Evolutionary conservation across 768 basidiomycete species (phyloP), one percentile per base, ranked within the genome.

Genomic region (Panaeolus cyanescens): DNA sequence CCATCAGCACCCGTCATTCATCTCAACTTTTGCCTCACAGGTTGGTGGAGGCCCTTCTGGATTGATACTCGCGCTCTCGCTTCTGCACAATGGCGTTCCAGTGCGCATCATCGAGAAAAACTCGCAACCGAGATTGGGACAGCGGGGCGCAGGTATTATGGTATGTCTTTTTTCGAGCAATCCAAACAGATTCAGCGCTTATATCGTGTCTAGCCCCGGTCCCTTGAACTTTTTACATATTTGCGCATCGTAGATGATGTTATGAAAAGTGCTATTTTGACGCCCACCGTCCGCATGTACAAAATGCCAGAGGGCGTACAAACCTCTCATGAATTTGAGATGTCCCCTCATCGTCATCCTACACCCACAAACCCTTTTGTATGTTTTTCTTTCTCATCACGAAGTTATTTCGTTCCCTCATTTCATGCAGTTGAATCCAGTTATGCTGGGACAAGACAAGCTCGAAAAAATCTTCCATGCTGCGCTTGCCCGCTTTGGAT

Each of bases 71-170:
- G 80, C 79, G 3, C 72, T 81, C 1, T 65, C 73, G 4, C 77
- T 84, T 25, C 66, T 80, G 15, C 72, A 73, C 20, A 82, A 83
- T 67, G 75, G 78, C 4, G 69, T 85, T 17, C 74, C 80, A 9
- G 78, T 86, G 6, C 80, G 83, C 19, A 77, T 87, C 28, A 79
- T 86, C 50, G 80, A 86, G 60, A 83, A 82, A 62, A 77, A 75
- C 55, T 65, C 71, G 0, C 55, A 71, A 0, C 72, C 75, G 9
- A 73, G 68, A 13, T 63, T 75, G 15, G 78, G 78, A 2, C 75
- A 79, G 60, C 76, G 81, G 2, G 76, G 74, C 3, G 70, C 69
- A 4, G 79, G 72, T 3, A 63, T 83, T 28, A 78, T 77, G 74
- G 80, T 79, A 37, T 33, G 71, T 30, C 28, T 15, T 22, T 59